Base-by-base conservation (phyloP, 306 rosid genomes). In the Prunus davidiana region DNA sequence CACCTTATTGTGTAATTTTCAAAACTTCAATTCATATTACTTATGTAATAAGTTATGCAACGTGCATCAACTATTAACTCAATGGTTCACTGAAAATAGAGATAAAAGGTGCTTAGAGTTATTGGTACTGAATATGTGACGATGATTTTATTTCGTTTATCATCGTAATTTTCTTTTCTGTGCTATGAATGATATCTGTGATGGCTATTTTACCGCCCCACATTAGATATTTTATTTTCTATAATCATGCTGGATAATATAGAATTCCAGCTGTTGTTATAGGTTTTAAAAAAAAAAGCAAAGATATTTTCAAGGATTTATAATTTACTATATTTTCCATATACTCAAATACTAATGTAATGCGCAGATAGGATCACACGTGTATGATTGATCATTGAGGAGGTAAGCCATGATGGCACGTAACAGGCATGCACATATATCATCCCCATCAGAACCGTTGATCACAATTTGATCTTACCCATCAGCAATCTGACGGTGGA, bases 401-500 rank as follows among this genome's bases (percentile, higher is more conserved):
- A 62, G 45, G 11, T 0, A 13, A 7, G 10, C 72, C 27, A 45
- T 46, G 56, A 68, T 46, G 52, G 12, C 22, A 68, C 67, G 56
- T 8, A 18, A 71, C n/a, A 4, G 32, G 19, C 14, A 18, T 3
- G 9, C 15, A 16, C n/a, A 46, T 24, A 1, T 24, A 24, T 64
- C 25, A 3, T 5, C 54, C 2, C 18, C 27, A 69, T 70, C 57
- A 2, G 15, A 2, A 4, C 76, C 64, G 46, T 46, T 4, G 25
- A 54, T 32, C 16, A 15, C 1, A 16, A 16, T 11, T 12, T 12
- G 12, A 38, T 28, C 16, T 2, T 13, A 2, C 45, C 24, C 2
- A 55, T 62, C 6, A 22, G 3, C 12, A 73, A 82, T 80, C 71
- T 0, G 16, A 54, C 77, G 80, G 81, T 32, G 11, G 0, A 20